Percentiles rank a stretch among this genome's conserved stretches.
Evolutionary conservation across 805 yeast genomes (phyloP).

Genomic region (Ogataea polymorpha): DNA sequence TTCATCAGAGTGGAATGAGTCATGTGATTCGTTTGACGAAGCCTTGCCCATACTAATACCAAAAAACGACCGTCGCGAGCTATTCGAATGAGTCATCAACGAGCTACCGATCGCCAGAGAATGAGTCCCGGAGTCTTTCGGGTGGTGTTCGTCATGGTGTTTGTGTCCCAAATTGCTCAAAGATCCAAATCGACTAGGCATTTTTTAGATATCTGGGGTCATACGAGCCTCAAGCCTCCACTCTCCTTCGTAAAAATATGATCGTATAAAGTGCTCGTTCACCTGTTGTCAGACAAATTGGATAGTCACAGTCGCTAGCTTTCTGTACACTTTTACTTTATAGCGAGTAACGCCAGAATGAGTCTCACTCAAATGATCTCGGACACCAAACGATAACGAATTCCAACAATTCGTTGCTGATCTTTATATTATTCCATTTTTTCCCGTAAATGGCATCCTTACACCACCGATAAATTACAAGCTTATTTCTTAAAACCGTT

Average conservation of each 20-base stretch:
- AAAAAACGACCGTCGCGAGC: slow-evolving; percentile 30
- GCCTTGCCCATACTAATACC: slow-evolving; percentile 30
- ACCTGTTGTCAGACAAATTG: background rate
- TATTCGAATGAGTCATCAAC: slow-evolving; percentile 21
- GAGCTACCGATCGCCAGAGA: slow-evolving; percentile 16
- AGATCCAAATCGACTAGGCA: slow-evolving; percentile 32
- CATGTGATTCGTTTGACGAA: slow-evolving; percentile 30
- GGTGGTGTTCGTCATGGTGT: slow-evolving; percentile 22
- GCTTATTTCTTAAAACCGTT: no score
- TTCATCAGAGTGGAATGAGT: slow-evolving; percentile 26
- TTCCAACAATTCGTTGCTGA: slow-evolving; percentile 6
- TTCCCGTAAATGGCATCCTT: slow-evolving; percentile 16
- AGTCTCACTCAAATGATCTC: background rate
- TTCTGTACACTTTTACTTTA: background rate
- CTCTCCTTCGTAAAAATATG: background rate
- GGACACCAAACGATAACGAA: background rate
- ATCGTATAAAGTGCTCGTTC: background rate
- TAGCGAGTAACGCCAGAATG: background rate
- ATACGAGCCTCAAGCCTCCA: background rate
- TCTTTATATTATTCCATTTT: slow-evolving; percentile 9
- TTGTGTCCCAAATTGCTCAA: slow-evolving; percentile 26
- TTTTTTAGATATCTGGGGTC: slow-evolving; percentile 6
- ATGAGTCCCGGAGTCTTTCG: slow-evolving; percentile 14
- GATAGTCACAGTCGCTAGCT: background rate
- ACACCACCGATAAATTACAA: slow-evolving; percentile 3